phyloP scores from a whole-genome alignment of 2,329 filamentous ascomycete species.

The Verticillium klebahnii region DNA sequence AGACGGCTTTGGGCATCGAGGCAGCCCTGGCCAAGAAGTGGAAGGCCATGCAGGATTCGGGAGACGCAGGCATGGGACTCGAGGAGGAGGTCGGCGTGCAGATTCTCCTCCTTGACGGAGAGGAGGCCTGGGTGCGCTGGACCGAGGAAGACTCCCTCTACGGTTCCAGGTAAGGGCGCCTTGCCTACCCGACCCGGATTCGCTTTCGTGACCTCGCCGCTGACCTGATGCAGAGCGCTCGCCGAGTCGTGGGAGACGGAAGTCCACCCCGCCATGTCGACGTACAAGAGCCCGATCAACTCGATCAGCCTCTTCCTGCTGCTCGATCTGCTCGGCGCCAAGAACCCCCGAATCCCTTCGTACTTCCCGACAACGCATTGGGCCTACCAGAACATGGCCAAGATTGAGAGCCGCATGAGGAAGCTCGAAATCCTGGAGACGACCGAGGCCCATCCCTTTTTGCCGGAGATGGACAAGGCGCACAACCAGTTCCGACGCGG shows the following conservation, averaged over 20 bases:
- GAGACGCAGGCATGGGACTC: slow-evolving; percentile 46
- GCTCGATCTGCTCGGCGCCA: slow-evolving; percentile 78
- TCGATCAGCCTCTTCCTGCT: slow-evolving; percentile 86
- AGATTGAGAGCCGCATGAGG: slow-evolving; percentile 70
- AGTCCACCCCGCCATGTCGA: slow-evolving; percentile 65
- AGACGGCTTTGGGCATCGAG: slow-evolving; percentile 77
- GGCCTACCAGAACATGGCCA: slow-evolving; percentile 77
- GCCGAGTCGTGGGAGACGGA: slow-evolving; percentile 76
- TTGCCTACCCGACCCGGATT: too few species aligned
- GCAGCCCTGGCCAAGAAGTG: slow-evolving; percentile 76
- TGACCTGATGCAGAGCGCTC: slow-evolving; percentile 49
- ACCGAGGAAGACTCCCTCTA: slow-evolving; percentile 80
- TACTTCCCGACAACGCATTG: slow-evolving; percentile 91
- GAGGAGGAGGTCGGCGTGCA: slow-evolving; percentile 81
- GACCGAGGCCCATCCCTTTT: slow-evolving; percentile 48
- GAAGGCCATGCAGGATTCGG: slow-evolving; percentile 62
- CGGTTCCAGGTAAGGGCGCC: slow-evolving; percentile 61
- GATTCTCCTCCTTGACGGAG: slow-evolving; percentile 85
- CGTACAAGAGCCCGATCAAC: slow-evolving; percentile 67
- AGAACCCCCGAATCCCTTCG: slow-evolving; percentile 68
- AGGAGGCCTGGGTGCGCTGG: slow-evolving; percentile 87
- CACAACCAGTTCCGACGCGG: slow-evolving; percentile 36
- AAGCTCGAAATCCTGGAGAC: slow-evolving; percentile 62
- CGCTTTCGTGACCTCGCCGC: background rate
- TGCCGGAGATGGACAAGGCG: slow-evolving; percentile 57